Conservation (phyloP, 2,329 filamentous ascomycete species). For the Penicillium olsonii region DNA sequence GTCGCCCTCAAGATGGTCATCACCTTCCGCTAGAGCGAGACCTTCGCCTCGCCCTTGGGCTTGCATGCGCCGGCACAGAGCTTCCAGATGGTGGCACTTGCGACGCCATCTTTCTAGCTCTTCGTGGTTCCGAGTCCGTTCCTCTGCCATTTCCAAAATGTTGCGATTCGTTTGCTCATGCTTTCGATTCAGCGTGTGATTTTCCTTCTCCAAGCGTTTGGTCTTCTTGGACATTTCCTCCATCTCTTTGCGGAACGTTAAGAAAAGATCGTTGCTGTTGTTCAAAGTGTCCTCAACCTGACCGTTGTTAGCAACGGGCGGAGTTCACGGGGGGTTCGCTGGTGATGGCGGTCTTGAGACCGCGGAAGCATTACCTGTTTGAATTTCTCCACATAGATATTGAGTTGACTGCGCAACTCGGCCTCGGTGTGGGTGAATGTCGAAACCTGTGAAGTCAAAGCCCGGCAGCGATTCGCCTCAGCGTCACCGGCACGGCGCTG, state of each 20-base stretch:
- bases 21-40: constrained; percentile 58
- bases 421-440: constrained; percentile 96
- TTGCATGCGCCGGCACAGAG: constrained; percentile 95
- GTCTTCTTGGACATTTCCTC: constrained; percentile 99
- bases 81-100: constrained; percentile 88
- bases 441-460: constrained; percentile 86
- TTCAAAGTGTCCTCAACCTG: constrained; percentile 98
- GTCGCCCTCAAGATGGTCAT: constrained; percentile 53
- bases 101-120: constrained; percentile 77
- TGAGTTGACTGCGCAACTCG: constrained; percentile 89
- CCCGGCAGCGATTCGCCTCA: constrained; percentile 76
- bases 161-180: constrained; percentile 92
- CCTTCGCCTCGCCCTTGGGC: constrained; percentile 82
- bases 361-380: constrained; percentile 76
- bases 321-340: constrained; percentile 13
- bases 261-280: constrained; percentile 95
- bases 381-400: constrained; percentile 98
- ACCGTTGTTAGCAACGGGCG: constrained; percentile 49
- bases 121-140: constrained; percentile 74
- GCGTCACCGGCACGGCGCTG: constrained; percentile 85
- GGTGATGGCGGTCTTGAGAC: background rate
- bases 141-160: constrained; percentile 96
- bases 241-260: constrained; percentile 98
- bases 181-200: constrained; percentile 84
- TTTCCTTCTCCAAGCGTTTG: constrained; percentile 94